These are phyloP conservation scores for Aurantiochytrium sp. DNA, from an alignment of 108 stramenopile species.

Conservation along the genomic window DNA sequence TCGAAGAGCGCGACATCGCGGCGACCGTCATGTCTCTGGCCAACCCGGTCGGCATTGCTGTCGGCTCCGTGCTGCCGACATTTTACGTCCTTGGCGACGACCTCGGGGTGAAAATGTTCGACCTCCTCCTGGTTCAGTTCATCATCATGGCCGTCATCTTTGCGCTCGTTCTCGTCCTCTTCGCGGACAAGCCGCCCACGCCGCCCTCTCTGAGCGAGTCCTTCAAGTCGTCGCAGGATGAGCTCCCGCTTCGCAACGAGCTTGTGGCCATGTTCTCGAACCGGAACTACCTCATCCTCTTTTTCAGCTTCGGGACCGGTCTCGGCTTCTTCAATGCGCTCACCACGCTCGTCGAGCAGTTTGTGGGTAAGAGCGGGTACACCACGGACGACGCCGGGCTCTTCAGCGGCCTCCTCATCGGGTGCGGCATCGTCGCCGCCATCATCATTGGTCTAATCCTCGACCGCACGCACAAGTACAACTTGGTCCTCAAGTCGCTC, in stretches of 20 bases:
- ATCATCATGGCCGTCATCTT: neutral
- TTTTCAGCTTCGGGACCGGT: constrained; percentile 36
- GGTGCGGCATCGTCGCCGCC: constrained; percentile 41
- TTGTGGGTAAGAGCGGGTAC: constrained; percentile 42
- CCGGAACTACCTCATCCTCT: constrained; percentile 32
- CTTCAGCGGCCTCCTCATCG: constrained; percentile 44
- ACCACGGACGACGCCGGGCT: constrained; percentile 41
- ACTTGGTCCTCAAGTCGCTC: neutral
- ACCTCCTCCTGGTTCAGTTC: neutral
- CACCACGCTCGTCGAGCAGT: constrained; percentile 43
- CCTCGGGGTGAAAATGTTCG: neutral
- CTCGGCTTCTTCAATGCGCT: constrained; percentile 49
- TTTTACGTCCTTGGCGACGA: constrained; percentile 13
- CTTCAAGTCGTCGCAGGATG: neutral
- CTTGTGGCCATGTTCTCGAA: neutral
- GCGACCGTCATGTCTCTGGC: constrained; percentile 37
- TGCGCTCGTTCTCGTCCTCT: neutral
- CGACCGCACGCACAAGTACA: constrained; percentile 24
- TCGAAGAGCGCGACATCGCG: constrained; percentile 41
- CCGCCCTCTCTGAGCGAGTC: constrained; percentile 35
- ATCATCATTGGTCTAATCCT: constrained; percentile 31
- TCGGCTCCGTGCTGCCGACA: constrained; percentile 39
- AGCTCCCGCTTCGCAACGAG: neutral
- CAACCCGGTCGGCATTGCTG: constrained; percentile 48
- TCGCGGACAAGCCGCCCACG: constrained; percentile 19